Conservation (phyloP, 768 basidiomycete genomes). For the Russula olivacea region DNA sequence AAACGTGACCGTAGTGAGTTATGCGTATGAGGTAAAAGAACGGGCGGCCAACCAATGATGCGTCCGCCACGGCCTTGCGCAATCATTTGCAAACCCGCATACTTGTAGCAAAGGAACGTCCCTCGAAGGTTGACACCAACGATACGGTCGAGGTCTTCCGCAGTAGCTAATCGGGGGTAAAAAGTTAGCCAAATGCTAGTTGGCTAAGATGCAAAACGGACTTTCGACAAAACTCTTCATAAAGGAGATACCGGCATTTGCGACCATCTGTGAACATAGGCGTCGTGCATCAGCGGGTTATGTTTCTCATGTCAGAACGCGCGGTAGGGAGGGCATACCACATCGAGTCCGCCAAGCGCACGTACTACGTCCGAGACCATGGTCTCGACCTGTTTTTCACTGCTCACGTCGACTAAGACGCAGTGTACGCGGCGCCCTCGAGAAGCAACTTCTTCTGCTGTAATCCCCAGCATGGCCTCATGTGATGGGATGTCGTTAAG, state of each 20-base stretch:
- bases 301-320: not conserved
- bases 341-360: constrained; percentile 30
- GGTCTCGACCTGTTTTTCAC: constrained; percentile 26
- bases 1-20: not conserved
- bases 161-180: constrained; percentile 15
- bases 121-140: constrained; percentile 25
- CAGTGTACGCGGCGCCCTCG: constrained; percentile 26
- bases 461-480: constrained; percentile 29
- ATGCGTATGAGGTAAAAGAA: not conserved
- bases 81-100: constrained; percentile 28
- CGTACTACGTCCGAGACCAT: constrained; percentile 28
- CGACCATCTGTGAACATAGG: constrained; percentile 26
- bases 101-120: constrained; percentile 27
- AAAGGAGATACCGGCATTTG: constrained; percentile 27
- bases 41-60: constrained; percentile 23
- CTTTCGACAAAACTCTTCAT: constrained; percentile 23
- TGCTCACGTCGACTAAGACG: constrained; percentile 17
- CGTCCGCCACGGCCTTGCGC: constrained; percentile 28
- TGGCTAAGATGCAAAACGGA: constrained; percentile 8
- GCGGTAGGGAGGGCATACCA: constrained; percentile 26
- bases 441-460: constrained; percentile 23
- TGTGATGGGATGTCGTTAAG: constrained; percentile 33
- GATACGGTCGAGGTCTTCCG: constrained; percentile 25
- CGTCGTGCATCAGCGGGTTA: not conserved
- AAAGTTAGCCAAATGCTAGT: not conserved